Evolutionary conservation across 805 yeast species (phyloP), one percentile per base, ranked within the genome.

Genomic region (Torulaspora gathmanii): DNA sequence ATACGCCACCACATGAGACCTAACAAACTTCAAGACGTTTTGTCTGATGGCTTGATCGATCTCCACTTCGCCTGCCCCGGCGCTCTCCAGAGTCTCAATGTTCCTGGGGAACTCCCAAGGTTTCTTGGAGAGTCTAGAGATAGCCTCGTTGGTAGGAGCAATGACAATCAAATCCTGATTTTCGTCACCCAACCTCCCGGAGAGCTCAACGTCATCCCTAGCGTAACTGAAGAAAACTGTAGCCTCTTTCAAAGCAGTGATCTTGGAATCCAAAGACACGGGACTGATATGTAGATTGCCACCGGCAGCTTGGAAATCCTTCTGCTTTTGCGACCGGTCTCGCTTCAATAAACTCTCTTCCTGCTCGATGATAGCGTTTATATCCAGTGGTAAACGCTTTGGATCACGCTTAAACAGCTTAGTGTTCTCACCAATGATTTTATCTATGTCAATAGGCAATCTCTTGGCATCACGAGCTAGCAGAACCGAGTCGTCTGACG

Each of bases 91-190:
- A 5, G 29, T 38, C 17, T 70, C 70, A 12, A 78, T 68, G 4
- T 69, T 55, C 6, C 58, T 61, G 0, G 95, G 95, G 63, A 83
- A 87, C 58, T 83, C 82, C 95, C 95, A 88, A 16, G 95, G 95
- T 61, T 86, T 87, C 44, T 61, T 45, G 3, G 63, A 10, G 38
- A 82, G 58, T 1, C 70, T 65, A 26, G 67, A 66, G 47, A 87
- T 70, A 3, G 87, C 90, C 10, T 62, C 64, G 57, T 87, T 79
- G 2, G 79, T 70, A 6, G 95, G 95, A 2, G 95, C 86, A 56
- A 87, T 74, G 5, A 87, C 74, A 17, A 86, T 65, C 45, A 67
- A 70, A 55, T 69, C 69, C 30, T 57, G 56, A 25, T 68, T 65
- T 12, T 65, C 61, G 46, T 70, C 64, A 47, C 75, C 79, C 51